Conservation (phyloP, 225 moss, liverwort and hornwort species). For the Pseudoscleropodium purum region DNA sequence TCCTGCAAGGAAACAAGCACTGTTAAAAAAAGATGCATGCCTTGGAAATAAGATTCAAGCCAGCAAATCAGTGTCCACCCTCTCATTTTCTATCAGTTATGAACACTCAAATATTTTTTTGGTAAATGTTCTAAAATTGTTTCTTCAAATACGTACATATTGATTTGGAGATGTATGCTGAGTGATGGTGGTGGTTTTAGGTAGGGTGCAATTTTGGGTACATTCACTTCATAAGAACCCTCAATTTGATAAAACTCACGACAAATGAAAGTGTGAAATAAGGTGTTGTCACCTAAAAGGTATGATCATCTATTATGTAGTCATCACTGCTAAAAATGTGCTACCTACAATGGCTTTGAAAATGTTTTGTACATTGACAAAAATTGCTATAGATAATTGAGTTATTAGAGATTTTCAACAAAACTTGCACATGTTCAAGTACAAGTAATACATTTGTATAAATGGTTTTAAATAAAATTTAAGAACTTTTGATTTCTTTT, state of each 20-base stretch:
- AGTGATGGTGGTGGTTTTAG: too few species aligned
- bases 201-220: too few species aligned
- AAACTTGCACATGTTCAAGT: background rate
- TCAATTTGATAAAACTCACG: background rate
- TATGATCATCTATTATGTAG: background rate
- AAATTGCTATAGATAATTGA: background rate
- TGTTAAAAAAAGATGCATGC: background rate
- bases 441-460: background rate
- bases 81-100: background rate
- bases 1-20: slow-evolving; percentile 14
- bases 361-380: background rate
- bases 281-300: background rate
- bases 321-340: background rate
- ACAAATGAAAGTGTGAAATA: background rate
- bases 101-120: too few species aligned
- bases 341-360: too few species aligned
- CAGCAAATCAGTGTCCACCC: background rate
- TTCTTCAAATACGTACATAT: too few species aligned
- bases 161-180: too few species aligned
- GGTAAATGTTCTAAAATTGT: too few species aligned
- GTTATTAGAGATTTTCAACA: background rate
- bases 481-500: background rate
- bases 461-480: background rate
- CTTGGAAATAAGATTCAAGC: background rate
- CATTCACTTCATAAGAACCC: background rate